Evolutionary conservation across 2,329 filamentous ascomycete species (phyloP).

Genomic region (Alternaria gansuensis): DNA sequence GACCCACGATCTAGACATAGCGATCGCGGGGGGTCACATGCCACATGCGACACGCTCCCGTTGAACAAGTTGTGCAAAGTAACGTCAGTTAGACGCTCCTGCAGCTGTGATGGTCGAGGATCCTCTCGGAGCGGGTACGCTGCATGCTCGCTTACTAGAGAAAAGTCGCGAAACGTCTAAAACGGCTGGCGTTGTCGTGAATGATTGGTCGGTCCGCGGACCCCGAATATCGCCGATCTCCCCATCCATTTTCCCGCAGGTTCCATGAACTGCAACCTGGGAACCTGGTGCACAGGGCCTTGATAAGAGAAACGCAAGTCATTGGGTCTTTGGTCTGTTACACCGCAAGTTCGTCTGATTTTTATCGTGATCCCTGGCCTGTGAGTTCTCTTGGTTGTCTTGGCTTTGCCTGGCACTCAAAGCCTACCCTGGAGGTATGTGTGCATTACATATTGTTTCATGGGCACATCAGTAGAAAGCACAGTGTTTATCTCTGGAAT

Average conservation of each 20-base stretch:
- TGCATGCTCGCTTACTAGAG: constrained; percentile 24
- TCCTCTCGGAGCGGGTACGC: constrained; percentile 14
- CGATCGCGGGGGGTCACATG: constrained; percentile 26
- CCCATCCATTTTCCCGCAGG: constrained; percentile 19
- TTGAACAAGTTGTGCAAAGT: constrained; percentile 5
- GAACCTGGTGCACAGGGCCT: background rate
- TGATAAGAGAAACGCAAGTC: constrained; percentile 14
- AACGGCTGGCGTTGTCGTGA: constrained; percentile 10
- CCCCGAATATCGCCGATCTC: constrained; percentile 6
- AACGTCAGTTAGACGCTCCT: constrained; percentile 2
- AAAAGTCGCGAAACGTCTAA: constrained; percentile 22
- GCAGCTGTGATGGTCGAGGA: constrained; percentile 9
- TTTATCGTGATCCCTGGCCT: background rate
- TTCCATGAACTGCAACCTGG: constrained; percentile 18
- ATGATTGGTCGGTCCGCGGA: constrained; percentile 16
- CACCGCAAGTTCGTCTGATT: background rate
- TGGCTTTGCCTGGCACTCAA: background rate
- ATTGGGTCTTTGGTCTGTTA: background rate
- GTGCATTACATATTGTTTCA: background rate
- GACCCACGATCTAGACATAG: constrained; percentile 26
- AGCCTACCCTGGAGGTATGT: background rate
- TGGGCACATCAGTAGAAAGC: background rate
- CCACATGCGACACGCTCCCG: constrained; percentile 16
- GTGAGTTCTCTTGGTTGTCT: background rate
- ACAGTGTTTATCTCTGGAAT: background rate